Evolutionary conservation across 371 early-diverging fungal genomes (phyloP).

Genomic region (Rhizopus delemar): DNA sequence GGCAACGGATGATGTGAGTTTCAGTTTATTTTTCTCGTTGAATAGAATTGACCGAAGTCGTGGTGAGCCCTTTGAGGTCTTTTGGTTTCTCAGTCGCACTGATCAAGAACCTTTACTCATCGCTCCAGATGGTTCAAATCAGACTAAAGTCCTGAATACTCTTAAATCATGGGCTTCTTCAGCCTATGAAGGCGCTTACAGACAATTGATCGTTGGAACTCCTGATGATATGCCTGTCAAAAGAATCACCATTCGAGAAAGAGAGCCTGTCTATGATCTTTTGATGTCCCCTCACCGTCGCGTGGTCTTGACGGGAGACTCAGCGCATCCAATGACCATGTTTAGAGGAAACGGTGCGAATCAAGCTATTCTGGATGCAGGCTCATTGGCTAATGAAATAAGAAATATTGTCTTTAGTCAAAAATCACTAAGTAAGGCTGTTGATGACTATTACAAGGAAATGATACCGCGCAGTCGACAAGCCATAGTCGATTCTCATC

Average conservation of each 20-base stretch:
- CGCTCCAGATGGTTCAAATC: background rate
- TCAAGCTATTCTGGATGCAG: constrained; percentile 38
- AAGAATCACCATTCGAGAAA: constrained; percentile 10
- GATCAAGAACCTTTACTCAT: background rate
- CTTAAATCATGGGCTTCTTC: background rate
- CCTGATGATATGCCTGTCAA: constrained; percentile 1
- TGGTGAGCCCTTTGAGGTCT: constrained; percentile 2
- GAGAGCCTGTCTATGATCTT: constrained; percentile 2
- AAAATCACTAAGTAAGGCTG: constrained; percentile 22
- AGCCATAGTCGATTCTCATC: constrained; percentile 33
- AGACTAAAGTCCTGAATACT: background rate
- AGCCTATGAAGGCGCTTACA: background rate
- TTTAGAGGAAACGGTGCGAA: constrained; percentile 31
- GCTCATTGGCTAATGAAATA: constrained; percentile 21
- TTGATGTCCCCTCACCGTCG: background rate
- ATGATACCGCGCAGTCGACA: constrained; percentile 27
- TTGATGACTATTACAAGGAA: constrained; percentile 23
- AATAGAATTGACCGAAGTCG: constrained; percentile 4
- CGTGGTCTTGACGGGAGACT: constrained; percentile 15
- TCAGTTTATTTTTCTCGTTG: constrained; percentile 10
- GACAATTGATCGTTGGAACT: background rate
- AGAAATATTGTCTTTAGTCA: constrained; percentile 13
- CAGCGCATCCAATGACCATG: constrained; percentile 29
- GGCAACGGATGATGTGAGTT: background rate
- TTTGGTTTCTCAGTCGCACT: constrained; percentile 1